Percentiles rank a stretch among this genome's conserved stretches.
These are phyloP conservation scores for Sporothrix globosa DNA, from an alignment of 2,329 filamentous ascomycete species.

Conservation along the genomic window DNA sequence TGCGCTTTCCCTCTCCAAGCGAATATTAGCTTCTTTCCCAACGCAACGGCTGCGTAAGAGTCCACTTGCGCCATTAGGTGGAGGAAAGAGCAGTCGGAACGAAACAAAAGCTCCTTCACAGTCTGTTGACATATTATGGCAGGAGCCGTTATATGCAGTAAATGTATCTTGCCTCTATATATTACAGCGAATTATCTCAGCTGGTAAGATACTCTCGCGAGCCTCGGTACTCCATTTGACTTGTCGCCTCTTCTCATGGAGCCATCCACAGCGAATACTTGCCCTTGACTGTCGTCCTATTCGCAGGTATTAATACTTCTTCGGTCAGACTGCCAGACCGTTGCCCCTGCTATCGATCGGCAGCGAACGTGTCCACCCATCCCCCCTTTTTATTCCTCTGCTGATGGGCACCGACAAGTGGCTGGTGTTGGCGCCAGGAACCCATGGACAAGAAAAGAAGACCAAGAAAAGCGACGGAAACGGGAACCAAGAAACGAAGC, in stretches of 20 bases:
- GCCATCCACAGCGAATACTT: neutral
- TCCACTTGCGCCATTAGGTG: conserved; percentile 9
- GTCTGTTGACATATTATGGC: conserved; percentile 15
- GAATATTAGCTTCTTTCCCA: neutral
- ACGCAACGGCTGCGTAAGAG: conserved; percentile 6
- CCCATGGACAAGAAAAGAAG: conserved; percentile 16
- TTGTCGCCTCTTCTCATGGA: neutral
- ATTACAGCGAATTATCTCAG: too few relatives aligned
- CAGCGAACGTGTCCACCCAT: conserved; percentile 24
- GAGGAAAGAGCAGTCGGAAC: conserved; percentile 16
- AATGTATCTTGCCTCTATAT: too few relatives aligned
- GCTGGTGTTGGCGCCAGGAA: conserved; percentile 20
- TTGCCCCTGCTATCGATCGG: conserved; percentile 30
- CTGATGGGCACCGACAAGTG: neutral
- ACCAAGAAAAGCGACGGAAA: conserved; percentile 12
- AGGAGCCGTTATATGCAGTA: neutral
- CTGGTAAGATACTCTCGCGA: neutral
- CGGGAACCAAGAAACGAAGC: conserved; percentile 4
- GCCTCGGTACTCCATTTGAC: neutral
- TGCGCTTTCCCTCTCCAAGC: neutral
- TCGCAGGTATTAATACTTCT: conserved; percentile 13
- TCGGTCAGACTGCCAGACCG: neutral
- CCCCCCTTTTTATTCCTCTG: conserved; percentile 24
- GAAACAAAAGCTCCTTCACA: neutral
- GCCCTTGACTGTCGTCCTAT: neutral